These are phyloP conservation scores for Globisporangium middletonii DNA, from an alignment of 352 stramenopile genomes.

Conservation along the genomic window DNA sequence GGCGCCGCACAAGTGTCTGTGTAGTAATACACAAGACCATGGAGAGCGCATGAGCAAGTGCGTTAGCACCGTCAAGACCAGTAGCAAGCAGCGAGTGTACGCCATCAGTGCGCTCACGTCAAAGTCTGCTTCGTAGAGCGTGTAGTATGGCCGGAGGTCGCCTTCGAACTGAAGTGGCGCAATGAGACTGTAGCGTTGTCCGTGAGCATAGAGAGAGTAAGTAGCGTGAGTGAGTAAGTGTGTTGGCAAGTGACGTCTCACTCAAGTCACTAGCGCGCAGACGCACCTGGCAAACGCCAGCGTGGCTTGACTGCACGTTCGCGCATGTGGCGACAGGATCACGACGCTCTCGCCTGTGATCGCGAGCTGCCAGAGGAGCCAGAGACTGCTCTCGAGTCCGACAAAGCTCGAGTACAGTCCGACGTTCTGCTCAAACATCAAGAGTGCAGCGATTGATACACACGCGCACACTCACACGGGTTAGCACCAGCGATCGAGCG, in stretches of 20 bases:
- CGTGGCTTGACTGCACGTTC: slow-evolving; percentile 76
- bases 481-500: not conserved
- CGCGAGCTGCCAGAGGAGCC: slow-evolving; percentile 81
- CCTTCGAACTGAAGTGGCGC: slow-evolving; percentile 71
- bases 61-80: too few relatives aligned
- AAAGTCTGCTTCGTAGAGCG: slow-evolving; percentile 84
- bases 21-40: not conserved
- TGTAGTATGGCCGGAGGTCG: slow-evolving; percentile 83
- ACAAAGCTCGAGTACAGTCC: slow-evolving; percentile 84
- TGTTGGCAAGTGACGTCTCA: too few relatives aligned
- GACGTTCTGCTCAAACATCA: slow-evolving; percentile 37
- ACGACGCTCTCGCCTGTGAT: slow-evolving; percentile 81
- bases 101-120: slow-evolving; percentile 25
- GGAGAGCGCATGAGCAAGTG: slow-evolving; percentile 1
- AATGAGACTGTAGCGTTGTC: slow-evolving; percentile 46
- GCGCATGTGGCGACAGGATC: slow-evolving; percentile 68
- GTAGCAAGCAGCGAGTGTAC: not conserved
- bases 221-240: slow-evolving; percentile 3
- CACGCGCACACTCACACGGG: not conserved
- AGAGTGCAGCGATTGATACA: not conserved
- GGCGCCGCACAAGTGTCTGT: slow-evolving; percentile 44
- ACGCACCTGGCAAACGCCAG: slow-evolving; percentile 71
- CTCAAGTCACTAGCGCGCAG: not conserved
- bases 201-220: not conserved
- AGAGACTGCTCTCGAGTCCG: slow-evolving; percentile 62